These are phyloP conservation scores for Persicaria tinctoria DNA, from an alignment of 148 eudicot species.

Conservation along the genomic window DNA sequence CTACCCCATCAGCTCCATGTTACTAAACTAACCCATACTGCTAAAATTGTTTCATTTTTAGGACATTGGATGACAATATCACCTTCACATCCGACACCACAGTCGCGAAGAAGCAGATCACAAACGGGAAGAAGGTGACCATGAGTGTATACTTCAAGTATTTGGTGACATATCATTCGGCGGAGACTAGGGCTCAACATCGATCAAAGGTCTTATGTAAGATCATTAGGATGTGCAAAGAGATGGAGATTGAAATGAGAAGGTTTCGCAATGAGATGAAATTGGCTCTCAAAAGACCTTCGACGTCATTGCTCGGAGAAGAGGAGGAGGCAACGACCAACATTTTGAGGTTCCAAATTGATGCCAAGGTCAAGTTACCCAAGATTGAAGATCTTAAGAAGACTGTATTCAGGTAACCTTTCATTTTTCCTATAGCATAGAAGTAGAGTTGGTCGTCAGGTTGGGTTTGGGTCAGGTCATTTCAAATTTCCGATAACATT, in stretches of 20 bases:
- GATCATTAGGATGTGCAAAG: background rate
- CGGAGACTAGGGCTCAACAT: background rate
- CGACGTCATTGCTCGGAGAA: background rate
- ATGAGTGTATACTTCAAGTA: constrained; percentile 8
- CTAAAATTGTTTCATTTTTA: background rate
- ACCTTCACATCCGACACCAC: background rate
- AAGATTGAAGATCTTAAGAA: no score
- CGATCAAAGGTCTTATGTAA: background rate
- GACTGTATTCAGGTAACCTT: no score
- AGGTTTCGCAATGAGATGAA: background rate
- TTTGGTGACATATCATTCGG: background rate
- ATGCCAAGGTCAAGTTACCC: no score
- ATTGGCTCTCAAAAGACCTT: background rate
- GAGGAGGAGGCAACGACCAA: no score
- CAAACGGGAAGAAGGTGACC: background rate
- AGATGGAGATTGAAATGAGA: background rate
- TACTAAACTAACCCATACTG: no score
- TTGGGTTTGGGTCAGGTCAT: no score
- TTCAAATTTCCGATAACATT: no score
- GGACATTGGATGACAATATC: background rate
- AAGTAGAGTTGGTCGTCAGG: no score
- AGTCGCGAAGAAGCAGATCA: constrained; percentile 6
- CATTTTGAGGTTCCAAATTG: no score
- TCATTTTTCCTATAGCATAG: no score
- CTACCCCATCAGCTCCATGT: no score